Conservation (phyloP, 495 filamentous ascomycete species). For the Xanthoparmelia taractica region DNA sequence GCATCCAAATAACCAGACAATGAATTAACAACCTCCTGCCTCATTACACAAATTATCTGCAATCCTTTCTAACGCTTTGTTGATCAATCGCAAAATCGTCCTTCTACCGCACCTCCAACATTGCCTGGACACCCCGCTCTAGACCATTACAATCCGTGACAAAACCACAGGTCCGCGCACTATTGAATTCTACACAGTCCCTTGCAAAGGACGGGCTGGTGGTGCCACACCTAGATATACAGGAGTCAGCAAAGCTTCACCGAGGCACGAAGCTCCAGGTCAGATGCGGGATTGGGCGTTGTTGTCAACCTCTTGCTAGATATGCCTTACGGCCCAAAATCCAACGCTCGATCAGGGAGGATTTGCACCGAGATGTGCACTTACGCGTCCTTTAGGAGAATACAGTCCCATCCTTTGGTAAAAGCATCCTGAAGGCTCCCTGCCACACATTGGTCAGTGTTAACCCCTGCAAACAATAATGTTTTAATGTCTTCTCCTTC, state of each 20-base stretch:
- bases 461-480: conserved; percentile 49
- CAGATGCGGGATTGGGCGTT: too few species aligned
- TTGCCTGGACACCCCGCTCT: conserved; percentile 40
- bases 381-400: conserved; percentile 46
- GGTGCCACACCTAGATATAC: conserved; percentile 34
- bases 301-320: too few species aligned
- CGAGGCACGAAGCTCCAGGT: too few species aligned
- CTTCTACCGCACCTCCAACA: conserved; percentile 20
- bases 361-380: too few species aligned
- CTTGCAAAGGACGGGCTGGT: conserved; percentile 37
- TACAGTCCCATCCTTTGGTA: conserved; percentile 47
- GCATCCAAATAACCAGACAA: not conserved
- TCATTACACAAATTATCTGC: not conserved
- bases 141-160: conserved; percentile 33
- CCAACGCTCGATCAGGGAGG: too few species aligned
- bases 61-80: not conserved
- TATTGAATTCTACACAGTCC: conserved; percentile 39
- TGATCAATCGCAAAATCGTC: not conserved
- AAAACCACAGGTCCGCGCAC: conserved; percentile 38
- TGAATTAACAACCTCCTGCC: not conserved
- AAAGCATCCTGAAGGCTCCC: conserved; percentile 48
- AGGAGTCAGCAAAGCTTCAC: too few species aligned
- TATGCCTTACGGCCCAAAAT: too few species aligned
- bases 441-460: conserved; percentile 54
- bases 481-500: conserved; percentile 40